Conservation (phyloP, 1,284 basidiomycete species). For the Ustilago loliicola region DNA sequence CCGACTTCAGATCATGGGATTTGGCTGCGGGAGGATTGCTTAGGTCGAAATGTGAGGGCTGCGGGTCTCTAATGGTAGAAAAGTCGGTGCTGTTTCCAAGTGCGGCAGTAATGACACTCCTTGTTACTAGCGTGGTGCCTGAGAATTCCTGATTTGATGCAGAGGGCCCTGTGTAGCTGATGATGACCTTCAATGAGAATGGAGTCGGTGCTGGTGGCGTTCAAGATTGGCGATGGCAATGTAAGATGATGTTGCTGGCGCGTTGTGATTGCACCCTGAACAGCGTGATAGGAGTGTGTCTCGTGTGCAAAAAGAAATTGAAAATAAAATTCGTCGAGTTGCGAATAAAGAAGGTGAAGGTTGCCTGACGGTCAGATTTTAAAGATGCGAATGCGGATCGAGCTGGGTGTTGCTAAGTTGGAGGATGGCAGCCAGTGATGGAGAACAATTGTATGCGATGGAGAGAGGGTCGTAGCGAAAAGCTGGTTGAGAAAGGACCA, state of each 20-base stretch:
- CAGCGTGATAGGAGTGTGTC: conserved; percentile 7
- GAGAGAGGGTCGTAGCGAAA: background rate
- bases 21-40: background rate
- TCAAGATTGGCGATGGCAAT: conserved; percentile 5
- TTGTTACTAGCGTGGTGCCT: background rate
- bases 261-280: conserved; percentile 4
- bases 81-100: background rate
- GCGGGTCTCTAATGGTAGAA: background rate
- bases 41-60: background rate
- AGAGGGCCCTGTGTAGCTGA: background rate
- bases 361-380: background rate
- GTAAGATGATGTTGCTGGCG: conserved; percentile 1
- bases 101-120: background rate
- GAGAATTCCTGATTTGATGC: background rate
- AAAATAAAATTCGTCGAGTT: background rate
- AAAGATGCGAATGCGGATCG: too few relatives aligned
- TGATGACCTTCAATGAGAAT: background rate
- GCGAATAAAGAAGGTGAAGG: background rate
- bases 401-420: background rate
- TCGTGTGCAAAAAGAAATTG: background rate
- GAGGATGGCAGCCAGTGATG: conserved; percentile 1
- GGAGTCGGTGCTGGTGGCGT: background rate
- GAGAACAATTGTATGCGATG: background rate
- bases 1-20: background rate
- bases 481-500: conserved; percentile 1